Conservation (phyloP, 192 early-diverging fungal genomes). For the Neocallimastix lanati region DNA sequence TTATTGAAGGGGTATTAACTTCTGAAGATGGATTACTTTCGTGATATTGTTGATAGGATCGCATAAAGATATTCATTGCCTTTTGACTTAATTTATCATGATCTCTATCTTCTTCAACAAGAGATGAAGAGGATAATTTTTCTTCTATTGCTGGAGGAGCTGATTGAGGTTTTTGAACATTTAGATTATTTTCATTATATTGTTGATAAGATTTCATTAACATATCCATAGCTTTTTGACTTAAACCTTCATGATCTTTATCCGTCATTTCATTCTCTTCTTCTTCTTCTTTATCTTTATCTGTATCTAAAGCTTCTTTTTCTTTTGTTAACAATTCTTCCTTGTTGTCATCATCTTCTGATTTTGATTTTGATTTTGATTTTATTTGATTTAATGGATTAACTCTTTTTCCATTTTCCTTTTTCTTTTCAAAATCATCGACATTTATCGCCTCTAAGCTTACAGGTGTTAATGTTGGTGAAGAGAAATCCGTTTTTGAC, state of each 20-base stretch:
- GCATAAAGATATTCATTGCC: not conserved
- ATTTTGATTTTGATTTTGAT: no score
- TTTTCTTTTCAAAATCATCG: no score
- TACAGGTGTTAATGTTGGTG: no score
- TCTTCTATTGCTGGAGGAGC: no score
- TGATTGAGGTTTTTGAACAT: not conserved
- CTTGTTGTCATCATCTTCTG: not conserved
- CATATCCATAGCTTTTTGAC: not conserved
- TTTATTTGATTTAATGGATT: not conserved
- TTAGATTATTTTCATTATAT: not conserved
- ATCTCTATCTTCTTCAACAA: not conserved
- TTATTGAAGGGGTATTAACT: not conserved
- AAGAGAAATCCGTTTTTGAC: no score
- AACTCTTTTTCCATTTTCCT: not conserved
- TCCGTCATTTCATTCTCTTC: no score
- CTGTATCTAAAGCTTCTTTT: not conserved
- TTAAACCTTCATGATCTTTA: not conserved
- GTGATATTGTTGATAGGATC: not conserved
- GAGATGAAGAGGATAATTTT: no score
- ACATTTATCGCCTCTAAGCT: no score
- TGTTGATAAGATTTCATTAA: not conserved
- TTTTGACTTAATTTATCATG: not conserved
- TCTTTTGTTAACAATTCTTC: not conserved
- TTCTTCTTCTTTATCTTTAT: not conserved
- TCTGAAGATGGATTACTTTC: not conserved